Evolutionary conservation across 768 basidiomycete species (phyloP).

Genomic region (Panus rudis): DNA sequence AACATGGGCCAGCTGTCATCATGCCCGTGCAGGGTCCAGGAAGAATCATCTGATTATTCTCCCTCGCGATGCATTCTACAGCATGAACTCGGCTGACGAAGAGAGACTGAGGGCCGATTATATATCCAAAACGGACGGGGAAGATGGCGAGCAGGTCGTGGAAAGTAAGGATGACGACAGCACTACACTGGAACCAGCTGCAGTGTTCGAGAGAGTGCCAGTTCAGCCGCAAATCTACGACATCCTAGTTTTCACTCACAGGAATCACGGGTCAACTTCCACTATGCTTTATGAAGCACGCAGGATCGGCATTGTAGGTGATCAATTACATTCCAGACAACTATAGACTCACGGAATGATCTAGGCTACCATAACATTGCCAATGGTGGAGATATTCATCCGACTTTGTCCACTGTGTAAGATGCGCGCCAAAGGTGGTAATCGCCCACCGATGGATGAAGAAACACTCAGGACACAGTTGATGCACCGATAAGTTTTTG

Average conservation of each 20-base stretch:
- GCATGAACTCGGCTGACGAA: slow-evolving; percentile 40
- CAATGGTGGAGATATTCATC: slow-evolving; percentile 64
- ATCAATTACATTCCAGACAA: background rate
- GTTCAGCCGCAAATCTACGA: slow-evolving; percentile 65
- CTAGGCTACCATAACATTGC: slow-evolving; percentile 66
- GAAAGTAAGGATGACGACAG: slow-evolving; percentile 15
- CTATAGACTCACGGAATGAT: background rate
- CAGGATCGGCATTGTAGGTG: slow-evolving; percentile 53
- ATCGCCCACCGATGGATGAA: background rate
- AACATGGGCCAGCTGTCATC: slow-evolving; percentile 54
- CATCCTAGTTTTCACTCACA: slow-evolving; percentile 58
- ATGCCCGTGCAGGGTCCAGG: slow-evolving; percentile 53
- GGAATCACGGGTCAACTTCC: slow-evolving; percentile 46
- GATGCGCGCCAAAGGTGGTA: slow-evolving; percentile 30
- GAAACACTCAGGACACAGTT: no score
- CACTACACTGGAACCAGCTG: slow-evolving; percentile 26
- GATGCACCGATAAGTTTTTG: no score
- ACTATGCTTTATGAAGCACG: slow-evolving; percentile 51
- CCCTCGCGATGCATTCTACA: slow-evolving; percentile 54
- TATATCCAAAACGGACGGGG: slow-evolving; percentile 33
- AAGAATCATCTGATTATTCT: slow-evolving; percentile 50
- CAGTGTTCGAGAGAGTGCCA: slow-evolving; percentile 54
- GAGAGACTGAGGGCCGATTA: slow-evolving; percentile 45
- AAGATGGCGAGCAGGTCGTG: slow-evolving; percentile 12
- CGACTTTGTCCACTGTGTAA: slow-evolving; percentile 53